Conservation (phyloP, 768 basidiomycete genomes). For the Daedaleopsis sinensis region DNA sequence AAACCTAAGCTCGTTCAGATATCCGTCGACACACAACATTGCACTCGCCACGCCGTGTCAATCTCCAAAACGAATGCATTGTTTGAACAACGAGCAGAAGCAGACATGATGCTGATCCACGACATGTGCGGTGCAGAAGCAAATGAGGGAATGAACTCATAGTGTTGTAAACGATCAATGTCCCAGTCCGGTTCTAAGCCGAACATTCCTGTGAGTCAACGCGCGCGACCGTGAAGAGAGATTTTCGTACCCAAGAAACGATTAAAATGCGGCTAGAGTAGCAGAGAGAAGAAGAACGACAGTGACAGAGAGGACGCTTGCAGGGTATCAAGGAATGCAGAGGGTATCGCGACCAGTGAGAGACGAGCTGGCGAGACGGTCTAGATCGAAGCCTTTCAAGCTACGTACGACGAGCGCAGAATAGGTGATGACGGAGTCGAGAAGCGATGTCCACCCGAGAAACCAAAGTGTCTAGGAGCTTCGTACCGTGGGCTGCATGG, state of each 20-base stretch:
- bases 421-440: conserved; percentile 4
- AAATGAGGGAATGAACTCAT: neutral
- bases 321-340: neutral
- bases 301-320: neutral
- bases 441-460: neutral
- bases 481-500: conserved; percentile 14
- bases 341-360: neutral
- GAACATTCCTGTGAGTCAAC: neutral
- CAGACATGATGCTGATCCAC: neutral
- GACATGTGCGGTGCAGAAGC: neutral
- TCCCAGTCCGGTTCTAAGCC: neutral
- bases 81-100: neutral
- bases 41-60: neutral
- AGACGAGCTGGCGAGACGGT: neutral
- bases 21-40: no score
- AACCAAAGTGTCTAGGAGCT: neutral
- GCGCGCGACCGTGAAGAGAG: neutral
- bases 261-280: neutral
- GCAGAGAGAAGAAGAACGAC: neutral
- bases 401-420: conserved; percentile 4
- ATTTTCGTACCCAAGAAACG: neutral
- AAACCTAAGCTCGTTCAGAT: no score
- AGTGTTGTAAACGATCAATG: neutral
- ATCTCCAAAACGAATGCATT: neutral
- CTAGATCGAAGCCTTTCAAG: neutral